phyloP scores from a whole-genome alignment of 2,329 filamentous ascomycete genomes.

The Colletotrichum sp. region DNA sequence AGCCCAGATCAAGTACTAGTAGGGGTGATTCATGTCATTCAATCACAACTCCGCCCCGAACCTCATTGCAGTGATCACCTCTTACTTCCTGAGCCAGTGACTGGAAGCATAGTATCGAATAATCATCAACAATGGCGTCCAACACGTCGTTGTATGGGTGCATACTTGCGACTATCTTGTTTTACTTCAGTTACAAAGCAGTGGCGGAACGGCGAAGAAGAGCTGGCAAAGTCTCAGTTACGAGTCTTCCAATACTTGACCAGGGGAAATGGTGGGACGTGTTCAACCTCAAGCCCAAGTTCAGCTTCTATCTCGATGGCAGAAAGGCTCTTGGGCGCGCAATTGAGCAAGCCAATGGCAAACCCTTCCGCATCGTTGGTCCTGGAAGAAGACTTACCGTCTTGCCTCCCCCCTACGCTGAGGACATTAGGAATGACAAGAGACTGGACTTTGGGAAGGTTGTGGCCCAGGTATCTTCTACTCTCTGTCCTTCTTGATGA shows the following conservation, averaged over 20 bases:
- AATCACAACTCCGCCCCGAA: background rate
- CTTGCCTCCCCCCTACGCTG: slow-evolving; percentile 32
- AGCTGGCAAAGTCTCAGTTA: background rate
- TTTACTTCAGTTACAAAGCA: background rate
- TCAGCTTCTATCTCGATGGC: background rate
- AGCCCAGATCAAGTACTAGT: background rate
- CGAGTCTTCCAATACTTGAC: background rate
- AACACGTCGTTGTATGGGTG: background rate
- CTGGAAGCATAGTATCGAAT: background rate
- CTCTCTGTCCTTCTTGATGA: background rate
- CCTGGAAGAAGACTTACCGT: background rate
- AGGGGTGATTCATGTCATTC: background rate
- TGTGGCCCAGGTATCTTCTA: background rate
- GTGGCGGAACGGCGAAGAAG: background rate
- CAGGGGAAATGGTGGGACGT: background rate
- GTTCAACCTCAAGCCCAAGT: background rate
- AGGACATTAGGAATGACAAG: background rate
- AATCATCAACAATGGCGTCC: background rate
- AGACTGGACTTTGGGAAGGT: background rate
- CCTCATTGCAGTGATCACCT: background rate
- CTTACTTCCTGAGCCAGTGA: background rate
- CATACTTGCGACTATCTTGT: background rate
- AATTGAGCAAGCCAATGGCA: background rate
- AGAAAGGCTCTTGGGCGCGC: background rate
- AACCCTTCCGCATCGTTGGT: background rate